These are phyloP conservation scores for Agaricus subrufescens DNA, from an alignment of 768 basidiomycete genomes.

Conservation along the genomic window DNA sequence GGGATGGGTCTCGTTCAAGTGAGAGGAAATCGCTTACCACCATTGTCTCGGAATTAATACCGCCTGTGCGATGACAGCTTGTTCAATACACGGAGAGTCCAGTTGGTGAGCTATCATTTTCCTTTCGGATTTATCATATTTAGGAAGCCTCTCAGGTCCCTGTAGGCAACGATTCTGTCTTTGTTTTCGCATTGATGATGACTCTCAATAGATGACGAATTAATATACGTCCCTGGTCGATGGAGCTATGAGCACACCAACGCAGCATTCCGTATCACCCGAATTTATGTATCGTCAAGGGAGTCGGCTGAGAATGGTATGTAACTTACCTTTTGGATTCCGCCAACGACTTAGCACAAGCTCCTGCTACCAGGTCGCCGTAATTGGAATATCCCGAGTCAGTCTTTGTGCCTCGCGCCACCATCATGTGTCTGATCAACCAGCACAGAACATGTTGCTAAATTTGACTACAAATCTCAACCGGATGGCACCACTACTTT, in stretches of 20 bases:
- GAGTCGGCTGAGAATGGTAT: constrained; percentile 25
- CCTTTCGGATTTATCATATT: not conserved
- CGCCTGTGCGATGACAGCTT: constrained; percentile 13
- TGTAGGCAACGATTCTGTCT: not conserved
- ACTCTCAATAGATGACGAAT: constrained; percentile 23
- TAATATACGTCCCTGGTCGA: constrained; percentile 27
- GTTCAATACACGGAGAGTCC: constrained; percentile 26
- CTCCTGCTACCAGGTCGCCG: constrained; percentile 19
- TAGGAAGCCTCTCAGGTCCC: not conserved
- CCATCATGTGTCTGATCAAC: not conserved
- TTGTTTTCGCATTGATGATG: not conserved
- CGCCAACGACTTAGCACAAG: not conserved
- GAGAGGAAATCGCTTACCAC: not conserved
- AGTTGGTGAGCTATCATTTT: constrained; percentile 20
- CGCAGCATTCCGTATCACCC: constrained; percentile 24
- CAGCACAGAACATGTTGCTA: constrained; percentile 23
- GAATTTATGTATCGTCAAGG: constrained; percentile 29
- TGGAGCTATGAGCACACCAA: constrained; percentile 25
- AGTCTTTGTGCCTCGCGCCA: not conserved
- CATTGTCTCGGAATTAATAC: not conserved
- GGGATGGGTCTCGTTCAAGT: constrained; percentile 23
- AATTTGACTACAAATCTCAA: constrained; percentile 20
- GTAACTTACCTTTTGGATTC: not conserved
- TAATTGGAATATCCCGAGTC: constrained; percentile 33
- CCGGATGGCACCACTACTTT: constrained; percentile 18